These are phyloP conservation scores for Rhododendron simsii DNA, from an alignment of 148 eudicot genomes.

Conservation along the genomic window DNA sequence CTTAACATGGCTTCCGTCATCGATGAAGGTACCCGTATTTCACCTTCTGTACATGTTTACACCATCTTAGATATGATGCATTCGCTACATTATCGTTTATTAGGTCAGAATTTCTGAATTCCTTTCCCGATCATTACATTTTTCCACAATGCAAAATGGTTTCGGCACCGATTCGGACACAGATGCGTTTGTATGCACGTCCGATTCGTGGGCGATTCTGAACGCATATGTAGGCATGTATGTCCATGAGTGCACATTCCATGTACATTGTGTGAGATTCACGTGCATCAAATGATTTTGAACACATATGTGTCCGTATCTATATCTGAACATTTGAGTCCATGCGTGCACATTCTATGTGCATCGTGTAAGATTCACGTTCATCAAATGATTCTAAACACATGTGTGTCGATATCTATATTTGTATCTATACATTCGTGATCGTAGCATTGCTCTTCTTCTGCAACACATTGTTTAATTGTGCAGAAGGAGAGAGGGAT, in stretches of 20 bases:
- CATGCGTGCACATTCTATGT: not conserved
- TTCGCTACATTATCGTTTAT: not conserved
- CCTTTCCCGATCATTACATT: not conserved
- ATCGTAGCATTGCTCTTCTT: not conserved
- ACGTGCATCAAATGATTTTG: not conserved
- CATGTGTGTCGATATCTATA: not conserved
- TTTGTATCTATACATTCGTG: not conserved
- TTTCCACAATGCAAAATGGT: not conserved
- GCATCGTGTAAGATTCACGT: not conserved
- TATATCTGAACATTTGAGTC: not conserved
- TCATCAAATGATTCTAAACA: not conserved
- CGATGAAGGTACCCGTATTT: not conserved
- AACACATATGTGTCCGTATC: not conserved
- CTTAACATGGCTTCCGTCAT: not conserved
- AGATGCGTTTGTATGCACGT: too few relatives aligned
- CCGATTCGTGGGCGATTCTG: too few relatives aligned
- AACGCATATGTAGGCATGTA: too few relatives aligned
- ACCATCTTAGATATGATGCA: not conserved
- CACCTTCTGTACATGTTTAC: not conserved
- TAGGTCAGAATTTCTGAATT: not conserved
- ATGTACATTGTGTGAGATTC: too few relatives aligned
- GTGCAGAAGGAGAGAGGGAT: constrained; percentile 18
- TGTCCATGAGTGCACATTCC: not conserved
- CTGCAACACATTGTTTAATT: not conserved
- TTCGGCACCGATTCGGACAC: not conserved